A percentile compares a stretch with the other conserved stretches of the same genome.
These are phyloP conservation scores for Sphagnum fallax DNA, from an alignment of 228 moss, liverwort and hornwort genomes.

Conservation along the genomic window DNA sequence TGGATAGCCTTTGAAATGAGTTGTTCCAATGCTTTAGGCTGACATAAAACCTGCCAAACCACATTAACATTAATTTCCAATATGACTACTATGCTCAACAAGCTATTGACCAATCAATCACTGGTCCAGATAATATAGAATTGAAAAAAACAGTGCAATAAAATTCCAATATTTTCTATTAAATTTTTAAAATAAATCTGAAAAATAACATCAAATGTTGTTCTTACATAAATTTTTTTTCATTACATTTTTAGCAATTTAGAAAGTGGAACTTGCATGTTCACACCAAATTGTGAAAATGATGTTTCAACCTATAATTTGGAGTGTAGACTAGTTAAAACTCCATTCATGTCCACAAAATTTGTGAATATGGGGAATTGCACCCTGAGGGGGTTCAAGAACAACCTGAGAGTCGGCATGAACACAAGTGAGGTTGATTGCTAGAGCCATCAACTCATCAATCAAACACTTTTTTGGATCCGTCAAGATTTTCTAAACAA, in stretches of 20 bases:
- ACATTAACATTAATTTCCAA: not conserved
- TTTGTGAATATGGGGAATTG: too few species aligned
- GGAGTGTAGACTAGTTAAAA: too few species aligned
- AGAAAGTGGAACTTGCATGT: too few species aligned
- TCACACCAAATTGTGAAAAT: too few species aligned
- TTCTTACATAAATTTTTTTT: too few species aligned
- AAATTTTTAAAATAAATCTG: too few species aligned
- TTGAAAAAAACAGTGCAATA: not conserved
- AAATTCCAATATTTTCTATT: not conserved
- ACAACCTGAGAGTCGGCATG: slow-evolving; percentile 23
- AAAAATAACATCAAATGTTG: too few species aligned
- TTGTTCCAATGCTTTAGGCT: slow-evolving; percentile 30
- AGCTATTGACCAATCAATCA: not conserved
- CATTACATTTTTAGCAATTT: too few species aligned
- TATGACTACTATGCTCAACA: not conserved
- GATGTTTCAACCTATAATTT: too few species aligned
- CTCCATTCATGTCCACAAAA: too few species aligned
- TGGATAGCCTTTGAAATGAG: slow-evolving; percentile 30
- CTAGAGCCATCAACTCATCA: slow-evolving; percentile 34
- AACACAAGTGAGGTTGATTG: slow-evolving; percentile 33
- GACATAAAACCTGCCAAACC: slow-evolving; percentile 28
- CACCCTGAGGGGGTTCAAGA: not conserved
- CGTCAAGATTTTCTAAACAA: slow-evolving; percentile 20
- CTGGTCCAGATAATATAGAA: not conserved
- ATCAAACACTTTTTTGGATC: slow-evolving; percentile 26